Conservation (phyloP, 805 yeast species). For the Zygoascus biomembranicola region DNA sequence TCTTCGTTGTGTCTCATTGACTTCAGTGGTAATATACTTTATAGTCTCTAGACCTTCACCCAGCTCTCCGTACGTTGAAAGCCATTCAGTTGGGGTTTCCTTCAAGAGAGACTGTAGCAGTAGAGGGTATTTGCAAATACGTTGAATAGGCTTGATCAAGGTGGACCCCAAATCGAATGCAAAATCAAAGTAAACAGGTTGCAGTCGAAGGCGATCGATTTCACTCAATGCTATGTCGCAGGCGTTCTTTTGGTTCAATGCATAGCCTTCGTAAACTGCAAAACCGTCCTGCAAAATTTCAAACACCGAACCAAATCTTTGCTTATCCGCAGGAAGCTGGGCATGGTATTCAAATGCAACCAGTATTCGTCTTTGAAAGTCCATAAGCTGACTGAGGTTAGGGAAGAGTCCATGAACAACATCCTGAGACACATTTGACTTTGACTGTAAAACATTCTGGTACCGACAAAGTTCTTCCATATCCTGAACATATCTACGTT, state of each 20-base stretch:
- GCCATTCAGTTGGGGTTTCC: conserved; percentile 42
- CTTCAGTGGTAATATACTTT: conserved; percentile 75
- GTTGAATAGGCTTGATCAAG: conserved; percentile 88
- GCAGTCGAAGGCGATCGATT: conserved; percentile 38
- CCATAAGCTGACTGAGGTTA: conserved; percentile 71
- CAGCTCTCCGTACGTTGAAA: conserved; percentile 55
- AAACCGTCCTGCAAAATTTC: conserved; percentile 80
- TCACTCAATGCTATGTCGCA: conserved; percentile 66
- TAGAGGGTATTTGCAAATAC: conserved; percentile 92
- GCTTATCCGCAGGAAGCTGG: conserved; percentile 60
- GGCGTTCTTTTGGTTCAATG: conserved; percentile 82
- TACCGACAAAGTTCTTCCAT: conserved; percentile 65
- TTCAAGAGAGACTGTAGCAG: conserved; percentile 64
- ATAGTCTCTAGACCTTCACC: conserved; percentile 62
- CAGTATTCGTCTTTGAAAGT: conserved; percentile 83
- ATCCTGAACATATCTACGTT: conserved; percentile 88
- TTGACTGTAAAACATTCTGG: conserved; percentile 54
- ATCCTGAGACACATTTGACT: conserved; percentile 67
- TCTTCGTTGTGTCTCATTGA: conserved; percentile 89
- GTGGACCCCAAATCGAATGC: conserved; percentile 85
- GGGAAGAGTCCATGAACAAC: conserved; percentile 79
- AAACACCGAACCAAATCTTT: conserved; percentile 83
- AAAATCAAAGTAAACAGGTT: neutral
- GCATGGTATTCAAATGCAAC: conserved; percentile 87
- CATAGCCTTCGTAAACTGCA: conserved; percentile 88